Conservation (phyloP, 495 filamentous ascomycete species). For the Aspergillus steynii region DNA sequence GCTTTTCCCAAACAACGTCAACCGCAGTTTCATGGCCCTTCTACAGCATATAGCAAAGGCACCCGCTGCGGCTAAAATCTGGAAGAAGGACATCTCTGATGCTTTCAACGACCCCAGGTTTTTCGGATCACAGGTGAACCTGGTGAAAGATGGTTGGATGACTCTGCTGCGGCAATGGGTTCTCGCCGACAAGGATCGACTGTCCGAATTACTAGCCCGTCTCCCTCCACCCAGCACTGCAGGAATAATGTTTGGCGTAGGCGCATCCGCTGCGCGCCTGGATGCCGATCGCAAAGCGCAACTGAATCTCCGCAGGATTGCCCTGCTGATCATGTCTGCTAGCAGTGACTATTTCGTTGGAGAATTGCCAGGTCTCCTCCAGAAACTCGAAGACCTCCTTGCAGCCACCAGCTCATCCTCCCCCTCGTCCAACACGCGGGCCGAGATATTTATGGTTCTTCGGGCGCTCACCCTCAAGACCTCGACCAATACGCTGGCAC, state of each 20-base stretch:
- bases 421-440: slow-evolving; percentile 83
- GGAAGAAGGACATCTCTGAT: slow-evolving; percentile 91
- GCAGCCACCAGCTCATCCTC: slow-evolving; percentile 85
- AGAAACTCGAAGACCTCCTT: slow-evolving; percentile 84
- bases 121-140: slow-evolving; percentile 63
- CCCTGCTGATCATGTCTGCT: slow-evolving; percentile 72
- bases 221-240: slow-evolving; percentile 88
- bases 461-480: slow-evolving; percentile 76
- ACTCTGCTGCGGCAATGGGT: slow-evolving; percentile 80
- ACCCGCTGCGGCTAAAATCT: slow-evolving; percentile 78
- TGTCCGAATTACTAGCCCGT: slow-evolving; percentile 76
- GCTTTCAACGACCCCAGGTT: slow-evolving; percentile 89
- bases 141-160: slow-evolving; percentile 77
- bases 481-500: slow-evolving; percentile 72
- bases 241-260: slow-evolving; percentile 96
- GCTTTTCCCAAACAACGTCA: slow-evolving; percentile 83
- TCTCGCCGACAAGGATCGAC: slow-evolving; percentile 80
- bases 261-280: slow-evolving; percentile 86
- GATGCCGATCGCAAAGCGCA: slow-evolving; percentile 95
- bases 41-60: slow-evolving; percentile 75
- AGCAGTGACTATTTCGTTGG: slow-evolving; percentile 75
- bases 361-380: slow-evolving; percentile 69
- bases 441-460: slow-evolving; percentile 87
- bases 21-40: slow-evolving; percentile 66
- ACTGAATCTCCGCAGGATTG: slow-evolving; percentile 82